These are phyloP conservation scores for Ophiostoma ips DNA, from an alignment of 2,329 filamentous ascomycete species.

Conservation along the genomic window DNA sequence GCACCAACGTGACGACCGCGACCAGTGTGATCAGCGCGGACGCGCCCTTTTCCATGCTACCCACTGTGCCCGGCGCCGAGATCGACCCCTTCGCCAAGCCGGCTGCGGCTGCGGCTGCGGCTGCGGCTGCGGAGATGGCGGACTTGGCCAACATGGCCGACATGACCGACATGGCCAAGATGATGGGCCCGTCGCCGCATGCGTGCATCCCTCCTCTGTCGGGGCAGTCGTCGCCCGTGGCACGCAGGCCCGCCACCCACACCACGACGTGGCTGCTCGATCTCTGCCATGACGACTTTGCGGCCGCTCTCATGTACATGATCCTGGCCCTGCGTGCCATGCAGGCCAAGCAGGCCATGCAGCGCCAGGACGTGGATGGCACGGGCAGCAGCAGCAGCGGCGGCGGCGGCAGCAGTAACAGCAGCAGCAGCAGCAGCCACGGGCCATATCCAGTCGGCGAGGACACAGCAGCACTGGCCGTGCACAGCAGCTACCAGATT, in stretches of 20 bases:
- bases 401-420: not conserved
- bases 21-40: not conserved
- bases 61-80: not conserved
- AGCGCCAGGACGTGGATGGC: not conserved
- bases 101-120: too few relatives aligned
- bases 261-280: constrained; percentile 14
- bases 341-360: not conserved
- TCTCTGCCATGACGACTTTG: constrained; percentile 17
- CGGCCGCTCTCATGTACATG: constrained; percentile 14
- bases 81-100: not conserved
- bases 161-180: too few relatives aligned
- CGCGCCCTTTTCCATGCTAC: not conserved
- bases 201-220: not conserved
- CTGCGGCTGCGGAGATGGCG: too few relatives aligned
- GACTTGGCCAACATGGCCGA: too few relatives aligned
- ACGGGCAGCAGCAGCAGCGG: not conserved
- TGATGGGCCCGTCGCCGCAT: too few relatives aligned
- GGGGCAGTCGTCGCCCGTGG: not conserved
- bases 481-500: constrained; percentile 5
- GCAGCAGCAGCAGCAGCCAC: not conserved
- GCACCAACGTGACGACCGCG: constrained; percentile 2
- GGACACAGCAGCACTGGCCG: constrained; percentile 1
- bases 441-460: too few relatives aligned
- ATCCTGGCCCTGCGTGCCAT: constrained; percentile 7
- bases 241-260: not conserved